Evolutionary conservation across 2,329 filamentous ascomycete genomes (phyloP), one percentile per base, ranked within the genome.

Genomic region (Calonectria hongkongensis): DNA sequence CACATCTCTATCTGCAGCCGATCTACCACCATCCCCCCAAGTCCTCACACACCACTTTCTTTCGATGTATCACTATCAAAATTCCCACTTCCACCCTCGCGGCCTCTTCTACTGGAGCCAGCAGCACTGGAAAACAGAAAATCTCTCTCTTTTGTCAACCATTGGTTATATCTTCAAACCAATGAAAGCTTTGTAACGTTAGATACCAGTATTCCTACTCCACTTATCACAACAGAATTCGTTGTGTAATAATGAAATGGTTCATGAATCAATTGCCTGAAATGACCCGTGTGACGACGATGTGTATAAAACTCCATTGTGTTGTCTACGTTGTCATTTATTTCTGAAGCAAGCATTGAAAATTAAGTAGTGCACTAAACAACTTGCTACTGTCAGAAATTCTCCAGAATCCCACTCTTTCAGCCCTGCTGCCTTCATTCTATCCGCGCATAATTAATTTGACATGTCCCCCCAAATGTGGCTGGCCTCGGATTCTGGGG

Each of bases 301-400:
- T 6, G 21, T 48, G 45, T n/a, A 48, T 48, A 9, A 25, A 48
- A 4, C 12, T 48, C n/a, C 8, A 48, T 25, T 25, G 45, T 48
- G n/a, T 25, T 48, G 45, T 25, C 45, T 25, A 47, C 7, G 43
- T 5, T 47, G 6, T 1, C n/a, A 47, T 21, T 5, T n/a, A 47
- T 47, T 21, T 47, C 9, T 74, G 69, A 80, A 80, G 69, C 79
- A 64, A 75, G 10, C 10, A 36, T 12, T 6, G 10, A 36, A 36
- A 36, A 10, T 36, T 36, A 10, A 9, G 33, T 36, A 36, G 33
- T 36, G 33, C 33, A 10, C 33, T 13, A 36, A 36, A 36, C 3
- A 10, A 3, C 33, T 9, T 10, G 10, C 33, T 10, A 10, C 8
- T 36, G 8, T 36, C 33, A 9, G 33, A 3, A 36, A 36, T 36